phyloP scores from a whole-genome alignment of 1,284 basidiomycete species.

The Fomitopsis palustris region DNA sequence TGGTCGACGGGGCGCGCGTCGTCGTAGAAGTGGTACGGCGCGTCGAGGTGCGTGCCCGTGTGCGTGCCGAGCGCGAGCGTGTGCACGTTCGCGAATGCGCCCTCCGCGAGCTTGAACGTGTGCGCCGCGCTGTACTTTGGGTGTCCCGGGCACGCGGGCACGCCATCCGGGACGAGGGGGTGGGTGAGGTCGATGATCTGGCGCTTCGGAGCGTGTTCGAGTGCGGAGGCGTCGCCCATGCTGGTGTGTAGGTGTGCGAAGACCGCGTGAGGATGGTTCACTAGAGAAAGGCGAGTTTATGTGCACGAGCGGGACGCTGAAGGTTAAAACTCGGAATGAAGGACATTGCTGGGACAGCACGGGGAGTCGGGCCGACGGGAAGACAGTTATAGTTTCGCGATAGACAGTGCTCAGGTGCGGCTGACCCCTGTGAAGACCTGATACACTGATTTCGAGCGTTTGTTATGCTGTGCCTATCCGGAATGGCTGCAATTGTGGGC shows the following conservation, averaged over 20 bases:
- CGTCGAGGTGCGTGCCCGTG: slow-evolving; percentile 68
- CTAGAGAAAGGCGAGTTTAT: too few relatives aligned
- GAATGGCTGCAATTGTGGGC: too few relatives aligned
- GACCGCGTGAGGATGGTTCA: background rate
- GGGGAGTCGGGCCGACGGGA: too few relatives aligned
- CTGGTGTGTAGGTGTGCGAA: background rate
- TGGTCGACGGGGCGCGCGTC: slow-evolving; percentile 51
- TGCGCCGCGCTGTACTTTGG: slow-evolving; percentile 37
- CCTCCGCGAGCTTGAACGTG: slow-evolving; percentile 15
- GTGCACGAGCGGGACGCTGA: too few relatives aligned
- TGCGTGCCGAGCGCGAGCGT: slow-evolving; percentile 52
- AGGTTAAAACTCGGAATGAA: too few relatives aligned
- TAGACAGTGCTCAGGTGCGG: too few relatives aligned
- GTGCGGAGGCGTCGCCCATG: background rate
- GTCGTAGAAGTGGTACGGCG: slow-evolving; percentile 62
- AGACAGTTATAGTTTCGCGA: too few relatives aligned
- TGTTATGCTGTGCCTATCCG: too few relatives aligned
- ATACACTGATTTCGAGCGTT: too few relatives aligned
- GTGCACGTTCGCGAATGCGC: slow-evolving; percentile 48
- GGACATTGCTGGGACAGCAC: too few relatives aligned
- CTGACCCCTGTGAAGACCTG: too few relatives aligned
- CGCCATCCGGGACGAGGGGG: slow-evolving; percentile 35
- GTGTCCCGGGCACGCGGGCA: slow-evolving; percentile 54
- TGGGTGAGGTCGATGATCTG: slow-evolving; percentile 52
- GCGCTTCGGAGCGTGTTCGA: background rate